Conservation (phyloP, 345 rosid species). For the Syzygium grande region DNA sequence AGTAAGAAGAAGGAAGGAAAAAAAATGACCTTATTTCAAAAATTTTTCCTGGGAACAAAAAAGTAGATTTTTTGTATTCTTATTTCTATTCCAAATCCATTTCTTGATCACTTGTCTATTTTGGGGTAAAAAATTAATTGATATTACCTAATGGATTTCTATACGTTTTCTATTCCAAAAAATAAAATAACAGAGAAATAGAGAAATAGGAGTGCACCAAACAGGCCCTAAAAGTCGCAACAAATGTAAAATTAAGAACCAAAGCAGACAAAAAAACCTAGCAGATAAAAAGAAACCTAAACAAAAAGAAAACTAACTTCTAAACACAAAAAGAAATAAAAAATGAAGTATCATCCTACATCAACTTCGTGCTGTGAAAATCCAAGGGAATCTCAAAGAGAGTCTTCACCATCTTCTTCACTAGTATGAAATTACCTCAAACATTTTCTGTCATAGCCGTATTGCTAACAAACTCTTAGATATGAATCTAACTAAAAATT, state of each 20-base stretch:
- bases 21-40: too few relatives aligned
- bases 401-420: slow-evolving; percentile 45
- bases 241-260: neutral
- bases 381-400: slow-evolving; percentile 58
- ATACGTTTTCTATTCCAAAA: too few relatives aligned
- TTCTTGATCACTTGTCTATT: too few relatives aligned
- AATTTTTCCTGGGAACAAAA: too few relatives aligned
- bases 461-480: neutral
- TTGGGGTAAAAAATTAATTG: too few relatives aligned
- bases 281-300: neutral
- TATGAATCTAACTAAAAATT: neutral
- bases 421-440: slow-evolving; percentile 89
- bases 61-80: too few relatives aligned
- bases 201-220: too few relatives aligned
- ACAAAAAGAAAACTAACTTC: slow-evolving; percentile 4
- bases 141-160: too few relatives aligned
- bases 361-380: slow-evolving; percentile 47
- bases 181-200: too few relatives aligned
- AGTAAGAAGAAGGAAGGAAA: too few relatives aligned
- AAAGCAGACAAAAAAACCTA: neutral
- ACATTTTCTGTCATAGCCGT: slow-evolving; percentile 75
- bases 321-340: neutral
- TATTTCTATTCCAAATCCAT: too few relatives aligned
- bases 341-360: slow-evolving; percentile 32
- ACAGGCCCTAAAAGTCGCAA: too few relatives aligned